Evolutionary conservation across 2,329 filamentous ascomycete genomes (phyloP).

Genomic region (Zymoseptoria ardabiliae): DNA sequence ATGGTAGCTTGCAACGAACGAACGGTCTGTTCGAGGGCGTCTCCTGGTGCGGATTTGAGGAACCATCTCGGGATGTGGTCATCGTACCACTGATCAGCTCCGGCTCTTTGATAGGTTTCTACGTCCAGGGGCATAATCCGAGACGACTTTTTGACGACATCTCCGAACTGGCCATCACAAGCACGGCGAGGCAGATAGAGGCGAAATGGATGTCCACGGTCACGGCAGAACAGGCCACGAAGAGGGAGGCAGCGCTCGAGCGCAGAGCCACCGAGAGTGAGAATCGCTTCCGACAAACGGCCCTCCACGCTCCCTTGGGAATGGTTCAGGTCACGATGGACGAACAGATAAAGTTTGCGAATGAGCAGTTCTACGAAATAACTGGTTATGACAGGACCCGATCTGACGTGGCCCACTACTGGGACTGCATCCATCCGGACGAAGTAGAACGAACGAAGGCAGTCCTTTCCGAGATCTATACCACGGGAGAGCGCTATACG

Average conservation of each 20-base stretch:
- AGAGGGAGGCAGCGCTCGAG: conserved; percentile 10
- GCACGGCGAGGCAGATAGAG: conserved; percentile 11
- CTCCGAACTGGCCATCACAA: conserved; percentile 6
- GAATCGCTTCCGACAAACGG: conserved; percentile 33
- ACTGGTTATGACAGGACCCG: conserved; percentile 13
- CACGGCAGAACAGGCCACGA: conserved; percentile 7
- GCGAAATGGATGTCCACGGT: conserved; percentile 13
- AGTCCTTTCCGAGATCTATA: conserved; percentile 1
- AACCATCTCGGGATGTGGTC: conserved; percentile 11
- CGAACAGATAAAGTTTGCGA: conserved; percentile 33
- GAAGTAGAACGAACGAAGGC: neutral
- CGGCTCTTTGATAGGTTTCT: conserved; percentile 14
- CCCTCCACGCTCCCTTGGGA: conserved; percentile 32
- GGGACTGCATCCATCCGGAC: neutral
- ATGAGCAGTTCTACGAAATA: conserved; percentile 27
- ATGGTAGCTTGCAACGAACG: neutral
- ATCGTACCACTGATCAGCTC: conserved; percentile 10
- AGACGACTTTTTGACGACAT: conserved; percentile 15
- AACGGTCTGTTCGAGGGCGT: conserved; percentile 12
- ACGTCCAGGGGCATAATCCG: conserved; percentile 20
- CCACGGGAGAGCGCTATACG: conserved; percentile 6
- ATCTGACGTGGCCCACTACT: conserved; percentile 3
- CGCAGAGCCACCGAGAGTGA: conserved; percentile 23
- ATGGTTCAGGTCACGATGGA: conserved; percentile 29
- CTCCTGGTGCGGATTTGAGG: conserved; percentile 17